A percentile compares a stretch with the other conserved stretches of the same genome.
Evolutionary conservation across 768 basidiomycete species (phyloP).

Genomic region (Naganishia friedmannii): DNA sequence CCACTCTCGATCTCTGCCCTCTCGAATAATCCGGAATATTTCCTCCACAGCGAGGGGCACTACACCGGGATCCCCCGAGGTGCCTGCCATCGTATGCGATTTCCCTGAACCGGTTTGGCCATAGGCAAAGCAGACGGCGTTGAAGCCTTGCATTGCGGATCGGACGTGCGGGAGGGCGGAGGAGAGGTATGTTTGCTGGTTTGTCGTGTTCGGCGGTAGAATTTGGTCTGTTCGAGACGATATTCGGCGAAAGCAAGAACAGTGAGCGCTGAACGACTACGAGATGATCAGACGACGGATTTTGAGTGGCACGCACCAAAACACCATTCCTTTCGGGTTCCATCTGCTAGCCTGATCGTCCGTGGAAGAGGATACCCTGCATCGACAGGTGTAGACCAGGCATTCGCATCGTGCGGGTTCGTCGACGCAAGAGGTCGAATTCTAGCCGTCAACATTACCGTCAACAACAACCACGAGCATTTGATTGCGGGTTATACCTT

Average conservation of each 20-base stretch:
- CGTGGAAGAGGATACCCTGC: conserved; percentile 34
- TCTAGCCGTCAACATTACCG: conserved; percentile 24
- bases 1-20: conserved; percentile 76
- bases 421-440: conserved; percentile 45
- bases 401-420: conserved; percentile 36
- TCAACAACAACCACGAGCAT: no score
- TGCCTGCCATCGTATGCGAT: conserved; percentile 66
- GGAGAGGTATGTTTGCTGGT: conserved; percentile 41
- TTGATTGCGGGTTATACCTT: not conserved
- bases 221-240: conserved; percentile 50
- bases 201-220: conserved; percentile 41
- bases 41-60: conserved; percentile 91
- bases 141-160: conserved; percentile 95
- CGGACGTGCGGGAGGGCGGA: conserved; percentile 44
- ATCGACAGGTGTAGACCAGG: conserved; percentile 42
- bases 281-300: no score
- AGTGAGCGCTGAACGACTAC: not conserved
- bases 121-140: conserved; percentile 86
- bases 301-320: conserved; percentile 40
- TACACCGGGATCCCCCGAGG: conserved; percentile 75
- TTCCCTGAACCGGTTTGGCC: conserved; percentile 79
- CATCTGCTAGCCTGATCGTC: conserved; percentile 43
- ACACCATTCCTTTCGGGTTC: conserved; percentile 43
- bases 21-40: conserved; percentile 60
- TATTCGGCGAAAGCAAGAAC: not conserved